phyloP scores from a whole-genome alignment of 2,329 filamentous ascomycete genomes.

The Xylariales sp. region DNA sequence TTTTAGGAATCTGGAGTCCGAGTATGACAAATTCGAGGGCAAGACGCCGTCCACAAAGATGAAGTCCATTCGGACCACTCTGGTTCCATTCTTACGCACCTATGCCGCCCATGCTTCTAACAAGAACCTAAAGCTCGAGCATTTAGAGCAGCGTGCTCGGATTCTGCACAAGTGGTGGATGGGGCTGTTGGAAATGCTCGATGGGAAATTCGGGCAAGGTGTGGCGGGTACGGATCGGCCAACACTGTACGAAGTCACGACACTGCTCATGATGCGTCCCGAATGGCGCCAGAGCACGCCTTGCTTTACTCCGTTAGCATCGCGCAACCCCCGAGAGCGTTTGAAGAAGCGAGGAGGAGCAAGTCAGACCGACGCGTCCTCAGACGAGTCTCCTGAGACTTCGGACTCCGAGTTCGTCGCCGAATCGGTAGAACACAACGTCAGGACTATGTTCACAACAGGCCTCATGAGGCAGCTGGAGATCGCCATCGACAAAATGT shows the following conservation, averaged over 20 bases:
- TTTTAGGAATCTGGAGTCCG: conserved; percentile 51
- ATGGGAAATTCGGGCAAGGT: conserved; percentile 59
- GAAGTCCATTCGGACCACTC: conserved; percentile 64
- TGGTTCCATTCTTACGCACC: conserved; percentile 73
- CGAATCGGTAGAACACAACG: conserved; percentile 79
- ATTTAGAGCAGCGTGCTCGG: conserved; percentile 73
- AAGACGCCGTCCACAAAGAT: conserved; percentile 73
- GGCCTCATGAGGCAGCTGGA: conserved; percentile 80
- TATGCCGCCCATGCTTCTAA: conserved; percentile 66
- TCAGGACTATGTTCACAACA: conserved; percentile 79
- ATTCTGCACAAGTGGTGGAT: conserved; percentile 92
- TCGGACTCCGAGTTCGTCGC: conserved; percentile 41
- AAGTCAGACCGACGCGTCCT: conserved; percentile 53
- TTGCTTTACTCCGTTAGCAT: conserved; percentile 58
- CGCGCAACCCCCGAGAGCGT: conserved; percentile 46
- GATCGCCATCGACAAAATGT: conserved; percentile 87
- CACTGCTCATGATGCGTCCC: conserved; percentile 79
- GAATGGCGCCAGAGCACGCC: conserved; percentile 79
- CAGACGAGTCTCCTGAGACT: conserved; percentile 59
- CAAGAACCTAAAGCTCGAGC: conserved; percentile 63
- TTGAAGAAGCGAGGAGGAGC: conserved; percentile 42
- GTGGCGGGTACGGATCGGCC: conserved; percentile 83
- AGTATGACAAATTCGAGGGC: conserved; percentile 55
- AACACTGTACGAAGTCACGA: conserved; percentile 71
- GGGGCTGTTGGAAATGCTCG: conserved; percentile 74